A percentile compares a stretch with the other conserved stretches of the same genome.
Evolutionary conservation across 768 basidiomycete species (phyloP).

Genomic region (Amanita subjunquillea): DNA sequence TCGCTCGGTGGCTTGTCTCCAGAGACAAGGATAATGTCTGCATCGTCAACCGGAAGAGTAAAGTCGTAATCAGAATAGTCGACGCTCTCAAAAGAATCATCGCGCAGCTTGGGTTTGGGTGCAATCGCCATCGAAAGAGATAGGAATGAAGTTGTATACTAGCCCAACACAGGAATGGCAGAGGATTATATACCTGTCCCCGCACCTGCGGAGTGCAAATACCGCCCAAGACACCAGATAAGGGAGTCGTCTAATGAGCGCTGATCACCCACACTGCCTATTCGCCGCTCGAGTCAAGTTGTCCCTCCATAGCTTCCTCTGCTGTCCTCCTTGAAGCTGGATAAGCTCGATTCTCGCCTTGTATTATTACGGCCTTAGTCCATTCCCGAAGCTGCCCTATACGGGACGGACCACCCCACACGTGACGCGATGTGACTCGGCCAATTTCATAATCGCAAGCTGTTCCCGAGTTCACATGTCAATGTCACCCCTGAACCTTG

Average conservation of each 20-base stretch:
- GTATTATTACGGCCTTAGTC: neutral
- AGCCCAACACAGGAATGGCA: neutral
- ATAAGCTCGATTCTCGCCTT: neutral
- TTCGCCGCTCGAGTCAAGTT: neutral
- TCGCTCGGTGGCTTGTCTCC: slow-evolving; percentile 12
- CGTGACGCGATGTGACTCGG: neutral
- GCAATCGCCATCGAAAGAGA: neutral
- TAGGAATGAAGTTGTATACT: neutral
- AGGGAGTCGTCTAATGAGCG: neutral
- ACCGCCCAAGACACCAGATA: neutral
- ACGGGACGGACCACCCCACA: neutral
- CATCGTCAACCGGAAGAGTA: slow-evolving; percentile 21
- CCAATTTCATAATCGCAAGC: no score
- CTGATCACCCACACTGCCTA: neutral
- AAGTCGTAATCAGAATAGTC: neutral
- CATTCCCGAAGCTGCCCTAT: neutral
- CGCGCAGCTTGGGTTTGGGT: neutral
- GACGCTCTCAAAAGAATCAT: neutral
- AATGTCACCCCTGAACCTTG: no score
- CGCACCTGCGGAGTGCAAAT: neutral
- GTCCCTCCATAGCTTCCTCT: neutral
- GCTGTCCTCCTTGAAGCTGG: neutral
- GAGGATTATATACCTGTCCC: neutral
- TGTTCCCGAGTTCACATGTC: no score
- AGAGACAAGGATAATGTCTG: slow-evolving; percentile 45